Conservation (phyloP, 2,329 filamentous ascomycete species). For the Monilinia polystroma region DNA sequence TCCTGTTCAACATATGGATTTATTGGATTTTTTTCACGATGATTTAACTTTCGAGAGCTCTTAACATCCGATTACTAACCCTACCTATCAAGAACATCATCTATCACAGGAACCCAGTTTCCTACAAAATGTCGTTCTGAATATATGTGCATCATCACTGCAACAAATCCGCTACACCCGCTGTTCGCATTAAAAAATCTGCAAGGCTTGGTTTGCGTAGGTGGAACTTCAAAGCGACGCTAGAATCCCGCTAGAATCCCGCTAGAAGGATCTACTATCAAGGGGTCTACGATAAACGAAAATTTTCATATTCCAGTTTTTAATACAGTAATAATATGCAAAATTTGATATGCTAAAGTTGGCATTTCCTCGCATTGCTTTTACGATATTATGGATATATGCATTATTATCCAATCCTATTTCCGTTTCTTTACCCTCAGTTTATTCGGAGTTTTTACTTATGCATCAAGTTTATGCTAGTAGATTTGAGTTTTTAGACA, state of each 20-base stretch:
- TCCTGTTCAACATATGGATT: background rate
- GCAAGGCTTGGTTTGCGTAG: background rate
- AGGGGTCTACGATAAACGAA: slow-evolving; percentile 13
- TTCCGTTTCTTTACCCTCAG: background rate
- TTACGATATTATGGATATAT: background rate
- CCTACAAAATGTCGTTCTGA: background rate
- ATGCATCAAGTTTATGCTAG: background rate
- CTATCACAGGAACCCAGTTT: background rate
- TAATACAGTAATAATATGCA: background rate
- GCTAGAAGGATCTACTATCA: slow-evolving; percentile 17
- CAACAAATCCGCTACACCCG: background rate
- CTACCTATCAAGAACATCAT: background rate
- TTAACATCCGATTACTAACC: background rate
- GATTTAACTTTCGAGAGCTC: too few species aligned
- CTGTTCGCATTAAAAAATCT: slow-evolving; percentile 3
- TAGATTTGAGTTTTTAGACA: background rate
- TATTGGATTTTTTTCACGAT: background rate
- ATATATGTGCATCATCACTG: background rate
- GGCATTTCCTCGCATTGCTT: background rate
- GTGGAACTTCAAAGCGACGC: background rate
- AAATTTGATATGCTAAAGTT: background rate
- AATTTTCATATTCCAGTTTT: background rate
- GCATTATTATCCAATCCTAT: background rate
- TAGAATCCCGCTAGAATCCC: slow-evolving; percentile 9
- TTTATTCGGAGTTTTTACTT: background rate